Evolutionary conservation across 257 asterid genomes (phyloP).

Genomic region (Verbena officinalis): DNA sequence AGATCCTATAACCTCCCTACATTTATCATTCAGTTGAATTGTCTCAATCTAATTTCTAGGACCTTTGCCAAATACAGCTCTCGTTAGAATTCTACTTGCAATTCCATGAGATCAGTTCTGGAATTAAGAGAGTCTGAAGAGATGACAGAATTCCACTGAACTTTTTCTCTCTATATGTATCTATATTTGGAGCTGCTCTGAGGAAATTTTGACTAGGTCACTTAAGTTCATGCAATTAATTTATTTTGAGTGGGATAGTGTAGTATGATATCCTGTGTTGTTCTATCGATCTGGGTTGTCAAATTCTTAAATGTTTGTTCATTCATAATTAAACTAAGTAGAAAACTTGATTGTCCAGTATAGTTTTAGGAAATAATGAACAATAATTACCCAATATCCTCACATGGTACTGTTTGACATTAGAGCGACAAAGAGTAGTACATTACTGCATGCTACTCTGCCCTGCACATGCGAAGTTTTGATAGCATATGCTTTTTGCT

Average conservation of each 20-base stretch:
- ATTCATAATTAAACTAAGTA: not conserved
- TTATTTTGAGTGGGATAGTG: not conserved
- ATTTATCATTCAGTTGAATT: slow-evolving; percentile 3
- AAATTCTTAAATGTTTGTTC: not conserved
- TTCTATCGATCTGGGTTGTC: not conserved
- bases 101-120: not conserved
- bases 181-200: slow-evolving; percentile 4
- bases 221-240: slow-evolving; percentile 5
- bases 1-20: not conserved
- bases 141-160: not conserved
- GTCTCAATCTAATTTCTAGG: not conserved
- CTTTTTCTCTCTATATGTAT: slow-evolving; percentile 14
- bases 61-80: not conserved
- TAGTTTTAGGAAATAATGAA: slow-evolving; percentile 1
- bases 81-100: slow-evolving; percentile 1
- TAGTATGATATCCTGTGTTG: not conserved
- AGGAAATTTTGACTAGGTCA: not conserved
- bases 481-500: not conserved
- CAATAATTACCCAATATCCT: slow-evolving; percentile 8
- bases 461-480: not conserved
- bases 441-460: not conserved
- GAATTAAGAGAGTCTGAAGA: slow-evolving; percentile 6
- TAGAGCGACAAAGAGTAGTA: not conserved
- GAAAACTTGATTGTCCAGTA: slow-evolving; percentile 2
- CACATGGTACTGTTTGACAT: not conserved